phyloP scores from a whole-genome alignment of 495 filamentous ascomycete genomes.

The Sphaerosporella brunnea region DNA sequence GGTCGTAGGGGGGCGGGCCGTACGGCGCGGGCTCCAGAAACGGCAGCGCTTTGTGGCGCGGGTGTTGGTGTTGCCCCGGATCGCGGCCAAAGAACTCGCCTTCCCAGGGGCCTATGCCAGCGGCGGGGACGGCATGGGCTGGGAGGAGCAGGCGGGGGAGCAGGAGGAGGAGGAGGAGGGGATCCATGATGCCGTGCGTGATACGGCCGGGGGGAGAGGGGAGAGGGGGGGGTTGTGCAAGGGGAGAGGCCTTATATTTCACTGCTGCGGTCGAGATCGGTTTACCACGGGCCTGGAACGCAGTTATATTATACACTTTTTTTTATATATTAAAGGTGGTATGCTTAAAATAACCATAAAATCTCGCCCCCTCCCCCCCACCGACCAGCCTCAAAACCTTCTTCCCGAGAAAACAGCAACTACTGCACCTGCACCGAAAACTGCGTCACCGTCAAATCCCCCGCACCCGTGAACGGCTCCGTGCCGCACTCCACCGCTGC shows the following conservation, averaged over 20 bases:
- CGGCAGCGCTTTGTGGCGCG: background rate
- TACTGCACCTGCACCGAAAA: too few relatives aligned
- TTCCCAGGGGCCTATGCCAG: slow-evolving; percentile 10
- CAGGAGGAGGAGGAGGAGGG: background rate
- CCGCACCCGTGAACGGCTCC: too few relatives aligned
- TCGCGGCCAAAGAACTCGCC: slow-evolving; percentile 15
- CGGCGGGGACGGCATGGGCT: slow-evolving; percentile 5
- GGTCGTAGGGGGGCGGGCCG: slow-evolving; percentile 2
- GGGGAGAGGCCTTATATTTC: background rate
- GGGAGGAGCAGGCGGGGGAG: slow-evolving; percentile 9
- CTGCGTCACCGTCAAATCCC: too few relatives aligned
- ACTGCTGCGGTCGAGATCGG: background rate
- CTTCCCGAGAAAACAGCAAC: too few relatives aligned
- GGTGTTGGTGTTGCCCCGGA: background rate
- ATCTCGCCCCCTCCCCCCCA: too few relatives aligned
- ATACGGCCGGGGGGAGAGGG: background rate
- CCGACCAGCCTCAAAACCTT: too few relatives aligned
- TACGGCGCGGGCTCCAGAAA: background rate
- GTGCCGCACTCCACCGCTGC: too few relatives aligned
- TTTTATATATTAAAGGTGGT: too few relatives aligned
- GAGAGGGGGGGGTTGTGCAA: background rate
- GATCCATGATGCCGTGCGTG: background rate
- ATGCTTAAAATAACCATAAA: too few relatives aligned
- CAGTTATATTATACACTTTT: too few relatives aligned
- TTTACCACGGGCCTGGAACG: too few relatives aligned